phyloP scores from a whole-genome alignment of 202 grass and related monocot genomes.

The Eragrostis tef region DNA sequence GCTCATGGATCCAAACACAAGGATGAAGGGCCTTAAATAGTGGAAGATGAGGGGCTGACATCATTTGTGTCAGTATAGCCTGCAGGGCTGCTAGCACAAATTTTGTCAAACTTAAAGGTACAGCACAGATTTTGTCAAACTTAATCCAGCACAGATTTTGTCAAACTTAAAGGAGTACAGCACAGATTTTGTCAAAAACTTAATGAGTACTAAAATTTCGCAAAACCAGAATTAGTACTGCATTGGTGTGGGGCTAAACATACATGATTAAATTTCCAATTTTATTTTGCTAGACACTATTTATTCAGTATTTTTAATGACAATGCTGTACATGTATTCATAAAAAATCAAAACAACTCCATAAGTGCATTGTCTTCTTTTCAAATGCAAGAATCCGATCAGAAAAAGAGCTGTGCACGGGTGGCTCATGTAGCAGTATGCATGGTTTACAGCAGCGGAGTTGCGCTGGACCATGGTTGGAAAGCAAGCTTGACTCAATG shows the following conservation, averaged over 20 bases:
- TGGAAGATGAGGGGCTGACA: constrained; percentile 47
- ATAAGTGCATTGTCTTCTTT: too few relatives aligned
- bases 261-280: too few relatives aligned
- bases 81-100: neutral
- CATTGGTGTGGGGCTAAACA: too few relatives aligned
- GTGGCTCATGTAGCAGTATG: neutral
- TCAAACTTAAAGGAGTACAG: too few relatives aligned
- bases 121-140: too few relatives aligned
- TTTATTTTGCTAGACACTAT: neutral
- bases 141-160: too few relatives aligned
- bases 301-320: neutral
- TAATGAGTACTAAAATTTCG: too few relatives aligned
- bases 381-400: too few relatives aligned
- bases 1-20: constrained; percentile 46
- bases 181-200: too few relatives aligned
- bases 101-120: too few relatives aligned
- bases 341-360: neutral
- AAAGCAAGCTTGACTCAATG: neutral
- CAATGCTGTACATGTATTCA: neutral
- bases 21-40: constrained; percentile 66
- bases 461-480: neutral
- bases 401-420: neutral
- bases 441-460: neutral
- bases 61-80: constrained; percentile 51
- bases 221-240: too few relatives aligned